phyloP scores from a whole-genome alignment of 305 asterid genomes.

The Fraxinus velutina region DNA sequence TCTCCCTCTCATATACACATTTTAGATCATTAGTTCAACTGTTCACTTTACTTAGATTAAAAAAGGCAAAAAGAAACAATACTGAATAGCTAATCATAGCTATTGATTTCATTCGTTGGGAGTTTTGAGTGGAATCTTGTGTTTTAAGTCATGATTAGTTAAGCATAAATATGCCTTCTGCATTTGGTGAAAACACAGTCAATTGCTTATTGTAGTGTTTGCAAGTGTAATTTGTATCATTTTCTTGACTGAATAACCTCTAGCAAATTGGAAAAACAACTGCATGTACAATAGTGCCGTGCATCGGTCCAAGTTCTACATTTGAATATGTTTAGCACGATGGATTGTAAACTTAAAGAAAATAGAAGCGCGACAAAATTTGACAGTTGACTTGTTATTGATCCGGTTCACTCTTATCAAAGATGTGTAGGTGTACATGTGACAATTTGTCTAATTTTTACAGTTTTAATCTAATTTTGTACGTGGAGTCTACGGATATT shows the following conservation, averaged over 20 bases:
- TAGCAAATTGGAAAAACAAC: not conserved
- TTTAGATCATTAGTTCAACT: slow-evolving; percentile 17
- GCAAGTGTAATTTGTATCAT: not conserved
- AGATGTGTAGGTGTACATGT: not conserved
- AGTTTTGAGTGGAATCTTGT: not conserved
- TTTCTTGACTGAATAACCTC: not conserved
- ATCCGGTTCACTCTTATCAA: not conserved
- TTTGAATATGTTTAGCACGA: not conserved
- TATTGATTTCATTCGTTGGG: not conserved
- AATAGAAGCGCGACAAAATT: not conserved
- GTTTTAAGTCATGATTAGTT: not conserved
- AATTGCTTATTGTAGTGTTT: not conserved
- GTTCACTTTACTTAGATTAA: slow-evolving; percentile 10
- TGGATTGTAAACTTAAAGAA: not conserved
- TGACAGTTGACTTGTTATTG: not conserved
- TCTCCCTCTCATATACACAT: slow-evolving; percentile 41
- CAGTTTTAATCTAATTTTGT: not conserved
- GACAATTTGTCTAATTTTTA: not conserved
- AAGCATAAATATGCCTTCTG: not conserved
- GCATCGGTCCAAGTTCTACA: not conserved
- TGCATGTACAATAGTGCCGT: not conserved
- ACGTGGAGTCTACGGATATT: not conserved
- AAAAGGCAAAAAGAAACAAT: not conserved
- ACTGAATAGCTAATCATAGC: not conserved
- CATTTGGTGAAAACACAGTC: not conserved